phyloP scores from a whole-genome alignment of 805 yeast genomes.

The Barnettozyma botsteinii region DNA sequence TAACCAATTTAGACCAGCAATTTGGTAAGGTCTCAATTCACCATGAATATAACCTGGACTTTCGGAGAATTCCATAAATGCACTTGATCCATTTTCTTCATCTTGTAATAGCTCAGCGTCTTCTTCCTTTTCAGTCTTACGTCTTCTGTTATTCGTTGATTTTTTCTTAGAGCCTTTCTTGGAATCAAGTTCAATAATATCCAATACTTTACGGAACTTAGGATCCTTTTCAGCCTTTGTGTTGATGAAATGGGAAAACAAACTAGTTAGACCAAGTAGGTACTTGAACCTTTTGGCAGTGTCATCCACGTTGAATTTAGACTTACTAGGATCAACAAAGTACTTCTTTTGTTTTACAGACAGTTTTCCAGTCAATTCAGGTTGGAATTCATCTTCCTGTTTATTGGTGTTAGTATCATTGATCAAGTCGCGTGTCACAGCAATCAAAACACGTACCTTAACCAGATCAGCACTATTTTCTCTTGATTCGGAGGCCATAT shows the following conservation, averaged over 20 bases:
- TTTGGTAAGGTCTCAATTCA: conserved; percentile 62
- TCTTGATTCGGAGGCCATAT: conserved; percentile 1
- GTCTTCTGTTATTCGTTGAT: conserved; percentile 40
- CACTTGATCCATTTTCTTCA: conserved; percentile 33
- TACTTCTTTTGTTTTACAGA: conserved; percentile 23
- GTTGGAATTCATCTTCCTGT: background rate
- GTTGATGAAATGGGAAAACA: conserved; percentile 64
- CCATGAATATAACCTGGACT: conserved; percentile 74
- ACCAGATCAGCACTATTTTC: background rate
- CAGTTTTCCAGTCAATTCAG: too few species aligned
- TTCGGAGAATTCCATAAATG: conserved; percentile 68
- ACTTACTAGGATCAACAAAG: conserved; percentile 30
- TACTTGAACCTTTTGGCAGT: conserved; percentile 65
- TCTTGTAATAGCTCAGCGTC: conserved; percentile 69
- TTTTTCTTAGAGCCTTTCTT: conserved; percentile 15
- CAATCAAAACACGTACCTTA: background rate
- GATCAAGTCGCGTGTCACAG: background rate
- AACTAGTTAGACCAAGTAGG: conserved; percentile 55
- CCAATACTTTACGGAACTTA: conserved; percentile 46
- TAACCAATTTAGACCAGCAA: conserved; percentile 79
- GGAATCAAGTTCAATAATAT: conserved; percentile 31
- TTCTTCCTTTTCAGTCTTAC: conserved; percentile 74
- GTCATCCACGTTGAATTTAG: conserved; percentile 45
- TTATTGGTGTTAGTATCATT: too few species aligned
- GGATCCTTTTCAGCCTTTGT: conserved; percentile 60